These are phyloP conservation scores for Galeopsis tetrahit DNA, from an alignment of 257 asterid species.

Conservation along the genomic window DNA sequence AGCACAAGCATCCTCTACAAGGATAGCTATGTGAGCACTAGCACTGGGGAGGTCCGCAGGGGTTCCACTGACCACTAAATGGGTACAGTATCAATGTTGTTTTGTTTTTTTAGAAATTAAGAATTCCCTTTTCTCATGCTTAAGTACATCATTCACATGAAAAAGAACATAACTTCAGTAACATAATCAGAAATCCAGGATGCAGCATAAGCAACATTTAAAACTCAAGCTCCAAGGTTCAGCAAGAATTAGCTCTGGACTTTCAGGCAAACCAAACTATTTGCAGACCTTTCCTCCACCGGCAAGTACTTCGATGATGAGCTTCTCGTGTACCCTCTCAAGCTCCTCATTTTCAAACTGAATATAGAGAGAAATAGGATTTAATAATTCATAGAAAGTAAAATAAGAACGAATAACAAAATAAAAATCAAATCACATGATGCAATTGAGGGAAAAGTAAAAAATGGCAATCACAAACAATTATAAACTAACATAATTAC, in stretches of 20 bases:
- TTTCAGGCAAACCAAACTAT: constrained; percentile 33
- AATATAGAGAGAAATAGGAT: constrained; percentile 35
- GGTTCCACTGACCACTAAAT: constrained; percentile 15
- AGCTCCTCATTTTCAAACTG: constrained; percentile 68
- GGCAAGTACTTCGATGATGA: constrained; percentile 85
- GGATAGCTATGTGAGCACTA: constrained; percentile 19
- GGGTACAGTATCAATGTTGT: constrained; percentile 20
- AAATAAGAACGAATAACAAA: constrained; percentile 9
- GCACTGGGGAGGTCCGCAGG: constrained; percentile 11
- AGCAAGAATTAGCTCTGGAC: constrained; percentile 14
- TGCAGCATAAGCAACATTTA: constrained; percentile 22
- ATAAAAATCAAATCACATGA: constrained; percentile 25
- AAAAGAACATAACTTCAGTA: constrained; percentile 6
- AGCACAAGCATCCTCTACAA: constrained; percentile 19
- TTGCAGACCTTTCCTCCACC: constrained; percentile 93
- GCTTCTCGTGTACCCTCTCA: constrained; percentile 61
- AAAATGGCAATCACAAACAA: constrained; percentile 20
- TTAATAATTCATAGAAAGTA: constrained; percentile 21
- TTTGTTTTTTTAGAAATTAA: neutral
- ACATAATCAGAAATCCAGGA: constrained; percentile 1
- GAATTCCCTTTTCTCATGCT: constrained; percentile 20
- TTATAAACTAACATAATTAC: constrained; percentile 12
- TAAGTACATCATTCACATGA: constrained; percentile 11
- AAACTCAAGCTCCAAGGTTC: constrained; percentile 18
- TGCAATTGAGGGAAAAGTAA: constrained; percentile 21